Evolutionary conservation across 2,329 filamentous ascomycete species (phyloP), one percentile per base, ranked within the genome.

Genomic region (Akanthomyces dipterigenus): DNA sequence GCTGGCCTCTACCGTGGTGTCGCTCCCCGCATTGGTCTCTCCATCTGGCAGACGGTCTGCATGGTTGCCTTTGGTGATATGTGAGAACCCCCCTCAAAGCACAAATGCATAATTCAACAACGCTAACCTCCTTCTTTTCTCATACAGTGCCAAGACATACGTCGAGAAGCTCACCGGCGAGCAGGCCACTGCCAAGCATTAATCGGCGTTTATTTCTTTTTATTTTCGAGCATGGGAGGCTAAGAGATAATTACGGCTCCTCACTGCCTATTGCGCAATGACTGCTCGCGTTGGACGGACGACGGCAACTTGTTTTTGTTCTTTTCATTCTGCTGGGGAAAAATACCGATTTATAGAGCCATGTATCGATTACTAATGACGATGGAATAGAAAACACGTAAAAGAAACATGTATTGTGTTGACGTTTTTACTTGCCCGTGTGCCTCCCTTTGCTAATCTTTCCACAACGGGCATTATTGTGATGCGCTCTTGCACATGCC

Each of bases 41-140:
- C 95, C 73, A 86, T 99, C 80, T 99, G 95, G 95, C 95, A 99
- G 84, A 99, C 95, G 65, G 89, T 99, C 72, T 99, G 95, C 84
- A 99, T 99, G 95, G 95, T 99, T 78, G 95, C 93, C 72, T 83
- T 98, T 77, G 95, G 95, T 79, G 95, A 98, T 80, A 93, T 96
- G 92, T 96, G 80, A 82, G 91, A 86, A 63, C 65, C 49, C 38
- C 62, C 61, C 64, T 40, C 20, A 14, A 5, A 36, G 26, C n/a
- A 24, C 42, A n/a, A 24, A 22, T 26, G 5, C 14, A 55, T 55
- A 55, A 24, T 5, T 31, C 28, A 6, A 24, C 26, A 59, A 49
- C 36, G 45, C 60, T 46, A 43, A 31, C 43, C 20, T 55, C 43
- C 20, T 55, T 59, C 61, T 38, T 16, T 61, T 62, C 36, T 22